phyloP scores from a whole-genome alignment of 2,329 filamentous ascomycete genomes.

The Fusarium solani-melongenae region DNA sequence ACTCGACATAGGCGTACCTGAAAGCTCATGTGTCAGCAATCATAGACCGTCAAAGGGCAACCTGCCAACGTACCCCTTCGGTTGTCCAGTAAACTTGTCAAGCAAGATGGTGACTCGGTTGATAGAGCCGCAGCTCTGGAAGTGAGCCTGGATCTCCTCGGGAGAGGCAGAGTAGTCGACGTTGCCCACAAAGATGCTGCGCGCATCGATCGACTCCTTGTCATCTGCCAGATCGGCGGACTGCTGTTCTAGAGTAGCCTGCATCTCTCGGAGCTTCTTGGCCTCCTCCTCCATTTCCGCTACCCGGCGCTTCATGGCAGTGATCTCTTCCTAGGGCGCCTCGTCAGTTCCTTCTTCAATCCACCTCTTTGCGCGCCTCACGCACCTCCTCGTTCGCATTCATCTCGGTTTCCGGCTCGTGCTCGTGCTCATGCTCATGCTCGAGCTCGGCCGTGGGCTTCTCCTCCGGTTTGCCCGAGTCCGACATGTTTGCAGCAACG shows the following conservation, averaged over 20 bases:
- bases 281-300: slow-evolving; percentile 93
- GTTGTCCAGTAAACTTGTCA: slow-evolving; percentile 98
- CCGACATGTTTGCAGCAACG: slow-evolving; percentile 44
- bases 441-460: slow-evolving; percentile 45
- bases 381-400: slow-evolving; percentile 51
- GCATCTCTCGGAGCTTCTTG: slow-evolving; percentile 87
- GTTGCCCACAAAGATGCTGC: slow-evolving; percentile 98
- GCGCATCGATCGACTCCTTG: slow-evolving; percentile 93
- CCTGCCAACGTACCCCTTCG: slow-evolving; percentile 84
- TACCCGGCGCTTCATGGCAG: slow-evolving; percentile 86
- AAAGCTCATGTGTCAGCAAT: slow-evolving; percentile 28
- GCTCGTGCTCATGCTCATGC: slow-evolving; percentile 44
- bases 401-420: slow-evolving; percentile 46
- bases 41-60: neutral
- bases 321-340: slow-evolving; percentile 76
- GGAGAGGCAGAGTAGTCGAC: slow-evolving; percentile 97
- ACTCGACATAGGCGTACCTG: slow-evolving; percentile 99
- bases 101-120: slow-evolving; percentile 97
- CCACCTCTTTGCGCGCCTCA: slow-evolving; percentile 47
- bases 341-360: slow-evolving; percentile 47
- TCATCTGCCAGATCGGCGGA: slow-evolving; percentile 86
- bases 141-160: slow-evolving; percentile 96
- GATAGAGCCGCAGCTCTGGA: slow-evolving; percentile 96
- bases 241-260: slow-evolving; percentile 85
- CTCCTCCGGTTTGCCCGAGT: slow-evolving; percentile 48